A percentile compares a stretch with the other conserved stretches of the same genome.
These are phyloP conservation scores for Wallemia ichthyophaga DNA, from an alignment of 1,284 basidiomycete species.

Conservation along the genomic window DNA sequence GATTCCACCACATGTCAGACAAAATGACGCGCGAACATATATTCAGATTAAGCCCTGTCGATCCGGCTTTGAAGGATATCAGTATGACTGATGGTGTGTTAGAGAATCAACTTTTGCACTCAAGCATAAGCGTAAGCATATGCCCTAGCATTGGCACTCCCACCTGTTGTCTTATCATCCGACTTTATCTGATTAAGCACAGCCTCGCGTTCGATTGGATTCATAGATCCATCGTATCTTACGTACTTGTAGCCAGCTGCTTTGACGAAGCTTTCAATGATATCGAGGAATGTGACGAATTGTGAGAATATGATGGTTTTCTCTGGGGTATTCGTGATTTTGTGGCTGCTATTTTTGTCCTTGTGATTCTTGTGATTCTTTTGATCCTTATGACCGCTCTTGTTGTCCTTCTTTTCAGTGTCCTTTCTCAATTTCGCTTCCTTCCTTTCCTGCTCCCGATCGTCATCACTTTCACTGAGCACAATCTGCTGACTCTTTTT, in stretches of 20 bases:
- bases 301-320: constrained; percentile 78
- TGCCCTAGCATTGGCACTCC: too few species aligned
- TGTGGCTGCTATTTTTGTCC: too few species aligned
- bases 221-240: constrained; percentile 69
- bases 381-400: too few species aligned
- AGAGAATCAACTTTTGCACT: not conserved
- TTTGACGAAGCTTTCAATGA: constrained; percentile 53
- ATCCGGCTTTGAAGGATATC: constrained; percentile 88
- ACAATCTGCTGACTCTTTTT: not conserved
- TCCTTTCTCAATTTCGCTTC: not conserved
- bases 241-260: constrained; percentile 36
- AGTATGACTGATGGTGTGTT: constrained; percentile 30
- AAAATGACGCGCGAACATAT: constrained; percentile 58
- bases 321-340: constrained; percentile 15
- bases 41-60: constrained; percentile 73
- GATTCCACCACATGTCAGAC: constrained; percentile 88
- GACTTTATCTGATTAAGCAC: constrained; percentile 41
- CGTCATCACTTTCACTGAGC: not conserved
- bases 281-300: constrained; percentile 50
- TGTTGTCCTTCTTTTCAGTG: not conserved
- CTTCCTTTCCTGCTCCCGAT: not conserved
- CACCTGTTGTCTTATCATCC: constrained; percentile 20
- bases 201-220: constrained; percentile 37
- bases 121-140: too few species aligned
- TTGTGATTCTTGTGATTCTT: not conserved